phyloP scores from a whole-genome alignment of 164 flowering plant genomes.

The Litsea cubeba region DNA sequence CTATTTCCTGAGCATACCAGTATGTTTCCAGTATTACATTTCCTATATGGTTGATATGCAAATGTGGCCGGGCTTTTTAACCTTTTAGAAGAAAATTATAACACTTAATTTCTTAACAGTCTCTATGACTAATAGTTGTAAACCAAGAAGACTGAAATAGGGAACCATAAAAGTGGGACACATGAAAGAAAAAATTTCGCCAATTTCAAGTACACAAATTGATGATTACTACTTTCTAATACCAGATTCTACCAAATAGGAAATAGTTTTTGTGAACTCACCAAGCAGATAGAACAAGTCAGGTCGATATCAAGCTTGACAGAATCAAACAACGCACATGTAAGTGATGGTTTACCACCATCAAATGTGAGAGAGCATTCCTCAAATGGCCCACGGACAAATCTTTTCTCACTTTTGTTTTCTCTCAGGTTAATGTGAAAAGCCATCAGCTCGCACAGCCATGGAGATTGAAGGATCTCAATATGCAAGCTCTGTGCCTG shows the following conservation, averaged over 20 bases:
- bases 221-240: background rate
- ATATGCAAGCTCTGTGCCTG: slow-evolving; percentile 74
- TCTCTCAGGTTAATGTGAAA: slow-evolving; percentile 74
- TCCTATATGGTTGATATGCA: no score
- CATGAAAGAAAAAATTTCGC: no score
- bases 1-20: no score
- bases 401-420: slow-evolving; percentile 26
- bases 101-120: no score
- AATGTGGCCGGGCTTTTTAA: no score
- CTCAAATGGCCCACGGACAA: slow-evolving; percentile 41
- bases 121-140: no score
- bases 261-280: slow-evolving; percentile 29
- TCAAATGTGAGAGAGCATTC: slow-evolving; percentile 50
- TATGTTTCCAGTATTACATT: no score
- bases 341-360: slow-evolving; percentile 68
- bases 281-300: slow-evolving; percentile 94
- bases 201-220: no score
- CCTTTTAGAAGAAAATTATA: no score
- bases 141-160: no score
- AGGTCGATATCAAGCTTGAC: slow-evolving; percentile 71
- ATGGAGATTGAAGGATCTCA: slow-evolving; percentile 91
- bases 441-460: slow-evolving; percentile 92
- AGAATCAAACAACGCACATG: slow-evolving; percentile 78
- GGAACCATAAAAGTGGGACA: no score
- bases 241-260: background rate